Conservation (phyloP, 441 rosid genomes). For the Adansonia gregorii region DNA sequence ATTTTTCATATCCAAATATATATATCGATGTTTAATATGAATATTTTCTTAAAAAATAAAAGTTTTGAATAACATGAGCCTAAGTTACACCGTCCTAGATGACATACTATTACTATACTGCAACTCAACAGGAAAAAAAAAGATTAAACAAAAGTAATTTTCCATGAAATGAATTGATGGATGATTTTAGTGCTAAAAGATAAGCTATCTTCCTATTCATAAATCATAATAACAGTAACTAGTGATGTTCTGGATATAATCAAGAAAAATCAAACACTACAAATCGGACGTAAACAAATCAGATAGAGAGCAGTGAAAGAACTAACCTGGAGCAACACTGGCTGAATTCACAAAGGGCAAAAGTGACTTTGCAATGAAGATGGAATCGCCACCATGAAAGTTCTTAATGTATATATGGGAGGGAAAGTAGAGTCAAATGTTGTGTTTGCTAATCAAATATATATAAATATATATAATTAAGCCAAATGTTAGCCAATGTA, state of each 20-base stretch:
- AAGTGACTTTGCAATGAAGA: not conserved
- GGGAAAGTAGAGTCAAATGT: not conserved
- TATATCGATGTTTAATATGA: too few relatives aligned
- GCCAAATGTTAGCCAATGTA: conserved; percentile 23
- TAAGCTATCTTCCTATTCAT: too few relatives aligned
- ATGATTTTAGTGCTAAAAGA: too few relatives aligned
- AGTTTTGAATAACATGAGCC: too few relatives aligned
- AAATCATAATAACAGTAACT: not conserved
- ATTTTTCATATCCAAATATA: too few relatives aligned
- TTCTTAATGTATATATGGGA: not conserved
- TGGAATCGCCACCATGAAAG: conserved; percentile 1
- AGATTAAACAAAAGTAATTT: not conserved
- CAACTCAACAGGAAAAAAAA: not conserved
- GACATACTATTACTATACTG: too few relatives aligned
- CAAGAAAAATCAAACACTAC: not conserved
- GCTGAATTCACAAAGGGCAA: not conserved
- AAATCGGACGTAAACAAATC: not conserved
- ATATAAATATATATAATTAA: not conserved
- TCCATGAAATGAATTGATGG: not conserved
- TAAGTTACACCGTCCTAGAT: too few relatives aligned
- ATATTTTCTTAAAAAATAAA: too few relatives aligned
- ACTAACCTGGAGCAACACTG: conserved; percentile 29
- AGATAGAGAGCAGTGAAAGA: not conserved
- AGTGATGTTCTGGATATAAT: not conserved
- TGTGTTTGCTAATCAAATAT: not conserved